Base-by-base conservation (phyloP, 345 rosid species). In the Salix brachista region DNA sequence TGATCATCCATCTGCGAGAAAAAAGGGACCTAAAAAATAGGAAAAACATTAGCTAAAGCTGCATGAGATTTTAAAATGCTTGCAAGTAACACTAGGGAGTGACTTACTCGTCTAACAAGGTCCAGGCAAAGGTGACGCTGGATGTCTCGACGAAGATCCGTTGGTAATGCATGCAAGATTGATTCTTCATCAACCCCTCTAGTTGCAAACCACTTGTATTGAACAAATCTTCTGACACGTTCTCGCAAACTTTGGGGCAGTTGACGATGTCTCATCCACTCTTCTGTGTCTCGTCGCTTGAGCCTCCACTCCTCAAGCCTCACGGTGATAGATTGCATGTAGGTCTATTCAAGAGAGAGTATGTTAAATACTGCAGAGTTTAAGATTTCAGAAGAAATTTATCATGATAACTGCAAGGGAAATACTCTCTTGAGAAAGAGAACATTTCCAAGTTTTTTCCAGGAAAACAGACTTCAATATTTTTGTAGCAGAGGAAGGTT, bases 1-100 rank as follows among this genome's bases (percentile, higher is more conserved):
- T 92, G 98, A 84, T 91, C 94, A 83, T 96, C 99, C 99, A 96
- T 93, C 75, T 93, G 98, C 1, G 97, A 86, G 89, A 96, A 96
- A 78, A 96, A 93, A 21, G 94, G 94, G 19, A 96, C 98, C 97
- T 96, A 83, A 80, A 34, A 81, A 76, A 41, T 32, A 11, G 11
- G n/a, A n/a, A 36, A 58, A 75, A 70, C 4, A 62, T 23, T 62
- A 34, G 34, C 37, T 1, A 18, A 41, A 41, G 44, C 21, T 8
- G 3, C 62, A 30, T 32, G 5, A 21, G 60, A 70, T 3, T 5
- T 70, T 70, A 17, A 58, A 18, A 60, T 44, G 34, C 67, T 17
- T 25, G 32, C 46, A 36, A n/a, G 60, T 41, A 37, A 44, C 65
- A 48, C 71, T 18, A 44, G 58, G 32, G 71, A 70, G n/a, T n/a